Evolutionary conservation across 2,329 filamentous ascomycete species (phyloP).

Genomic region (Harringtonia lauricola): DNA sequence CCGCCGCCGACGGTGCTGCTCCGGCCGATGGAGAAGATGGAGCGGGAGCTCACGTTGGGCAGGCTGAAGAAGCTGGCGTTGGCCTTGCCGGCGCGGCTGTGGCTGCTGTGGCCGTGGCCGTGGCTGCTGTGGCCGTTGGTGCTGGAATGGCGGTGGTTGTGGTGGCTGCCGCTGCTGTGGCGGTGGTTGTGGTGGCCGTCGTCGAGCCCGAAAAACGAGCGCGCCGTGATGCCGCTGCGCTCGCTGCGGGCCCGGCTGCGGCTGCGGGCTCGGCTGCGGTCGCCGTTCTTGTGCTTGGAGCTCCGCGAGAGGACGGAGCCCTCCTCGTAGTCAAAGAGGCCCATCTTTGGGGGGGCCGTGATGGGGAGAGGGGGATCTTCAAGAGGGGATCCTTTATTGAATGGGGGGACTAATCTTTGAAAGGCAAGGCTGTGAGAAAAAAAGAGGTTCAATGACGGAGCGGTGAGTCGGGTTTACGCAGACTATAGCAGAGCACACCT

Average conservation of each 20-base stretch:
- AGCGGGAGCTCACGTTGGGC: slow-evolving; percentile 30
- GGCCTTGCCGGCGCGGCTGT: neutral
- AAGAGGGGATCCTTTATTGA: too few relatives aligned
- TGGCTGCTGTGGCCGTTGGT: slow-evolving; percentile 10
- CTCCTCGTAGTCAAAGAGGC: slow-evolving; percentile 21
- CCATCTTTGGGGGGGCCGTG: slow-evolving; percentile 15
- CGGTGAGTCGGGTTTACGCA: too few relatives aligned
- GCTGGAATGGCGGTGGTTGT: neutral
- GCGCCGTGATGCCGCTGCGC: slow-evolving; percentile 9
- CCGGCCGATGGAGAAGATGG: slow-evolving; percentile 29
- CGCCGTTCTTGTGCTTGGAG: slow-evolving; percentile 20
- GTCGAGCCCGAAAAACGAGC: neutral
- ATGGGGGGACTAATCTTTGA: too few relatives aligned
- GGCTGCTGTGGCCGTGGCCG: neutral
- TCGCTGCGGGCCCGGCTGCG: slow-evolving; percentile 9
- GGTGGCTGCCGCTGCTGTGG: neutral
- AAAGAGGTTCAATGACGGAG: too few relatives aligned
- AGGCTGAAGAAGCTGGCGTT: slow-evolving; percentile 33
- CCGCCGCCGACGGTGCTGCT: slow-evolving; percentile 7
- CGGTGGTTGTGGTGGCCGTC: neutral
- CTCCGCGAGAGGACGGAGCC: slow-evolving; percentile 18
- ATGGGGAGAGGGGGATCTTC: neutral
- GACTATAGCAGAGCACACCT: too few relatives aligned
- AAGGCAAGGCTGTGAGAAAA: too few relatives aligned
- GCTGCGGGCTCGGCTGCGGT: slow-evolving; percentile 21